Base-by-base conservation (phyloP, 1,284 basidiomycete genomes). In the Rhodotorula sp. region DNA sequence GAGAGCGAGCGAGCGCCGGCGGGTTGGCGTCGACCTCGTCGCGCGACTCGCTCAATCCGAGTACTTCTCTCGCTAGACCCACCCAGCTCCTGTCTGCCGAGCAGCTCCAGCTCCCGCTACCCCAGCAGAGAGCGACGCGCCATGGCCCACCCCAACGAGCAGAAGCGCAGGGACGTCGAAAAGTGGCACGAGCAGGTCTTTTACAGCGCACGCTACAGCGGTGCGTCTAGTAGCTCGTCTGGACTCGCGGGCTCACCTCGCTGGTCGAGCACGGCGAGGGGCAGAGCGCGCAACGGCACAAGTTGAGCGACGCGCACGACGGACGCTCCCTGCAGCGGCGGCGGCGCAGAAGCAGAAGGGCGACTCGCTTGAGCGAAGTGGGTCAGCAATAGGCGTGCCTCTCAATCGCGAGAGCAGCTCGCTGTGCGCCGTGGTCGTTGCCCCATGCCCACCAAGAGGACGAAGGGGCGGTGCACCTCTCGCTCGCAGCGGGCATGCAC, bases 111-210 rank as follows among this genome's bases (percentile, higher is more conserved):
- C 51, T 15, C 51, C 7, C 51, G 29, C 59, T 25, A 27, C 6
- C 13, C 21, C 58, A 37, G 17, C 61, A 5, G n/a, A n/a, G 29
- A n/a, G 27, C 4, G 9, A 21, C 19, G 25, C 15, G 19, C 34
- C 12, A 48, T 27, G n/a, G 8, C 29, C 13, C 32, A 55, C 62
- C 65, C 60, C 51, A 27, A 51, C 22, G 70, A 71, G 44, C 66
- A 76, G 54, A 60, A 63, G 34, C 55, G 64, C 32, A 46, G 69
- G 19, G 74, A 67, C 50, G 67, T 76, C 12, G 74, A 71, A 3
- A 59, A 66, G 55, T 70, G 60, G 61, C 34, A 54, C 2, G 67
- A 71, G 7, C 22, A 46, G 10, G 71, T 76, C 63, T 76, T 67
- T 27, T 61, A 67, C 61, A 56, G 41, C 32, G 32, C 51, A 3